Evolutionary conservation across 371 early-diverging fungal species (phyloP).

Genomic region (Dichotomocladium elegans): DNA sequence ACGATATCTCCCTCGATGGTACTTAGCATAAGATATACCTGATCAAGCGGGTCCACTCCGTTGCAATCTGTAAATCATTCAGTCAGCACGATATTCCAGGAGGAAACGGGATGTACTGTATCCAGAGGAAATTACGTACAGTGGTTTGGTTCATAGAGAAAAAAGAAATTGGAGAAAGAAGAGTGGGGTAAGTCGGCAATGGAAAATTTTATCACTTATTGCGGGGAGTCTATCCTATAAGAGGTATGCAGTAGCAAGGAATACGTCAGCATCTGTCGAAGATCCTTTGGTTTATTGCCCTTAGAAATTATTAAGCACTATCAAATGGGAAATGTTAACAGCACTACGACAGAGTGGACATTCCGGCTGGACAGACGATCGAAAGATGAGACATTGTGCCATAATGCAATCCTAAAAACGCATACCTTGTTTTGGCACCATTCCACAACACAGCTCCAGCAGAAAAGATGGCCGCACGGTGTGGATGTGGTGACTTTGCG

Average conservation of each 20-base stretch:
- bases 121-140: no score
- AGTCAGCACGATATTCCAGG: neutral
- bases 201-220: no score
- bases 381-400: neutral
- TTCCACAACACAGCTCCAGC: slow-evolving; percentile 88
- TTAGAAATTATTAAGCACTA: slow-evolving; percentile 57
- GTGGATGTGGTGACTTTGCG: slow-evolving; percentile 78
- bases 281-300: no score
- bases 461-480: slow-evolving; percentile 91
- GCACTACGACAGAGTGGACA: slow-evolving; percentile 85
- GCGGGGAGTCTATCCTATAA: neutral
- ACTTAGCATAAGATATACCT: no score
- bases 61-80: slow-evolving; percentile 3
- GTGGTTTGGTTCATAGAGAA: no score
- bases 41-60: slow-evolving; percentile 23
- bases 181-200: no score
- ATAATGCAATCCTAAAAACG: neutral
- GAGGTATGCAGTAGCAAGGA: no score
- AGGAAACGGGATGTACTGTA: no score
- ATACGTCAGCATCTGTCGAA: no score
- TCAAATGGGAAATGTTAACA: slow-evolving; percentile 59
- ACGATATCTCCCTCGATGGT: no score
- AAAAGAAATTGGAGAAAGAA: no score
- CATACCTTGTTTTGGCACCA: slow-evolving; percentile 87
- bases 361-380: slow-evolving; percentile 51